phyloP scores from a whole-genome alignment of 305 asterid genomes.

The Fraxinus sp. region DNA sequence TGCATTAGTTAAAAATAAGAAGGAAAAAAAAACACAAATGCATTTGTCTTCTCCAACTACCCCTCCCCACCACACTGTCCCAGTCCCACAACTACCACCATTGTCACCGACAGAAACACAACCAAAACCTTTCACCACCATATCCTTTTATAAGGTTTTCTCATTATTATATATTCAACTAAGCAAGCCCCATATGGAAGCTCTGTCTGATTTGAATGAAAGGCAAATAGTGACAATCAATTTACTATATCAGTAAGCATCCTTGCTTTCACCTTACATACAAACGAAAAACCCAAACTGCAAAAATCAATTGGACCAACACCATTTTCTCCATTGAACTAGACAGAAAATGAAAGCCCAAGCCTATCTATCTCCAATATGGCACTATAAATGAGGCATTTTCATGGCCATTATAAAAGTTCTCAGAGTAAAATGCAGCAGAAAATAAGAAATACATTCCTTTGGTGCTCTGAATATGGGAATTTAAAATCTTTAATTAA shows the following conservation, averaged over 20 bases:
- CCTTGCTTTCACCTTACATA: slow-evolving; percentile 52
- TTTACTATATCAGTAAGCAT: slow-evolving; percentile 61
- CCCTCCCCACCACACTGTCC: neutral
- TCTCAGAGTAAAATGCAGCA: neutral
- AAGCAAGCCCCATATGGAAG: neutral
- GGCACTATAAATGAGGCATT: slow-evolving; percentile 18
- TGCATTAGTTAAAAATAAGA: neutral
- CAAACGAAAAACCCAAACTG: slow-evolving; percentile 42
- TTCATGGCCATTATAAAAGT: neutral
- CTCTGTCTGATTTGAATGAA: neutral
- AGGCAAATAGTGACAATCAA: slow-evolving; percentile 54
- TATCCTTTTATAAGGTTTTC: neutral
- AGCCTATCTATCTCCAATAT: slow-evolving; percentile 33
- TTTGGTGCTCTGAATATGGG: neutral
- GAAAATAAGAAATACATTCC: neutral
- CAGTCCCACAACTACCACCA: neutral
- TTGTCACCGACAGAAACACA: neutral
- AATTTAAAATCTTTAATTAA: neutral
- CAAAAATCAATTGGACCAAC: slow-evolving; percentile 31
- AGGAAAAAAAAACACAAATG: neutral
- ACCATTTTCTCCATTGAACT: slow-evolving; percentile 40
- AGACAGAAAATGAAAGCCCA: slow-evolving; percentile 10
- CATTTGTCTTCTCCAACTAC: neutral
- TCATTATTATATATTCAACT: neutral
- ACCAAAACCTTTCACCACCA: neutral